A percentile compares a stretch with the other conserved stretches of the same genome.
These are phyloP conservation scores for Aspergillus udagawae DNA, from an alignment of 2,329 filamentous ascomycete genomes.

Conservation along the genomic window DNA sequence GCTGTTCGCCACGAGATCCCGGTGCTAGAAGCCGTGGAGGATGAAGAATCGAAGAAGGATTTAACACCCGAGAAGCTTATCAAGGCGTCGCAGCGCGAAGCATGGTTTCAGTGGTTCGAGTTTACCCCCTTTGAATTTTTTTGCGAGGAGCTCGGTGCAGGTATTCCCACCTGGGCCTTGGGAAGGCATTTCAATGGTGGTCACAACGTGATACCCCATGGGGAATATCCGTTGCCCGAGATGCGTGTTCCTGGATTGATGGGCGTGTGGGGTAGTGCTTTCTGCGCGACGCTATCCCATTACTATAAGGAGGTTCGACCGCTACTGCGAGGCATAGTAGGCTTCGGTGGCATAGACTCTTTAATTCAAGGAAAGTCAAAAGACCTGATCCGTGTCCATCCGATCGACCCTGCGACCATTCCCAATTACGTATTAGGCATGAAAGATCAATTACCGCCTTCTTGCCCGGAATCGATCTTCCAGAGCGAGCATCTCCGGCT, in stretches of 20 bases:
- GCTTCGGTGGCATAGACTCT: slow-evolving; percentile 72
- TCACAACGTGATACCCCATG: slow-evolving; percentile 57
- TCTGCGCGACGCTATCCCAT: slow-evolving; percentile 91
- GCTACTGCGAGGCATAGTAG: slow-evolving; percentile 67
- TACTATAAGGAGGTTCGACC: slow-evolving; percentile 95
- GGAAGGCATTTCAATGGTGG: slow-evolving; percentile 78
- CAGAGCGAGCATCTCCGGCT: slow-evolving; percentile 68
- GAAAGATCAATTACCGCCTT: slow-evolving; percentile 67
- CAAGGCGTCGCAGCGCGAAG: slow-evolving; percentile 54
- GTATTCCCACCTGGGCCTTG: slow-evolving; percentile 92
- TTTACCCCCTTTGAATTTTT: slow-evolving; percentile 93
- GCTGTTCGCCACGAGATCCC: slow-evolving; percentile 95
- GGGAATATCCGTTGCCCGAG: slow-evolving; percentile 73
- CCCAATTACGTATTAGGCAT: slow-evolving; percentile 87
- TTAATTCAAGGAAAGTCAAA: slow-evolving; percentile 78
- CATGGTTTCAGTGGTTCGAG: slow-evolving; percentile 99
- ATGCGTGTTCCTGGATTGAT: slow-evolving; percentile 77
- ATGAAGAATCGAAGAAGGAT: slow-evolving; percentile 24
- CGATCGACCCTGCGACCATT: slow-evolving; percentile 84
- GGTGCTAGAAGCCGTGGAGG: slow-evolving; percentile 42
- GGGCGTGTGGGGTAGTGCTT: slow-evolving; percentile 95
- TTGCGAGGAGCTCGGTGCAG: slow-evolving; percentile 84
- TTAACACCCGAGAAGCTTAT: slow-evolving; percentile 35
- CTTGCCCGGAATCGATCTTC: slow-evolving; percentile 74
- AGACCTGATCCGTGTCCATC: slow-evolving; percentile 86